A percentile compares a stretch with the other conserved stretches of the same genome.
Conservation (phyloP, 257 asterid genomes). For the Plantago major region DNA sequence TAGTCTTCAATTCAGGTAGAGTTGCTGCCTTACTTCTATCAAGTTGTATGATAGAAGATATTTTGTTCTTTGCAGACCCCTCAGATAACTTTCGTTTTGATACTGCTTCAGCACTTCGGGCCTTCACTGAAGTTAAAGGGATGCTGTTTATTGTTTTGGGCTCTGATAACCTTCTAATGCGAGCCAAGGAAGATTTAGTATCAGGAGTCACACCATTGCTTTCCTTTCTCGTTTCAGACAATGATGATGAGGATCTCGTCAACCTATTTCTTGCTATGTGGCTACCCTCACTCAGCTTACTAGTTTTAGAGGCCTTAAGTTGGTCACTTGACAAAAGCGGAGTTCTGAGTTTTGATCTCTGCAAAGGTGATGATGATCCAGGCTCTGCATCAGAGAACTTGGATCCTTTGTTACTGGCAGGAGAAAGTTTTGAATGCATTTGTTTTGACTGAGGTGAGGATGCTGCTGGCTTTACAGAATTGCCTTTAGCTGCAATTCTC, state of each 20-base stretch:
- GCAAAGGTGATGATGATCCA: slow-evolving; percentile 84
- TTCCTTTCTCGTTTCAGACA: slow-evolving; percentile 59
- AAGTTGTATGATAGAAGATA: slow-evolving; percentile 71
- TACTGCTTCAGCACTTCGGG: slow-evolving; percentile 46
- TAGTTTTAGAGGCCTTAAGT: slow-evolving; percentile 45
- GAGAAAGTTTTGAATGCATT: slow-evolving; percentile 58
- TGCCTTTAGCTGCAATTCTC: slow-evolving; percentile 74
- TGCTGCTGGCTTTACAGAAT: slow-evolving; percentile 37
- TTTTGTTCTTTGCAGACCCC: slow-evolving; percentile 67
- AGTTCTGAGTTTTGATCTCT: slow-evolving; percentile 77
- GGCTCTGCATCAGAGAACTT: slow-evolving; percentile 90
- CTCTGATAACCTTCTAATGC: slow-evolving; percentile 78
- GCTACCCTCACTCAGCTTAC: slow-evolving; percentile 46
- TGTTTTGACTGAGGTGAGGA: slow-evolving; percentile 42
- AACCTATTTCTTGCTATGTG: slow-evolving; percentile 53
- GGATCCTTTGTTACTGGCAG: slow-evolving; percentile 62
- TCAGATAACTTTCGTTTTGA: slow-evolving; percentile 49
- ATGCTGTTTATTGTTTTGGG: slow-evolving; percentile 48
- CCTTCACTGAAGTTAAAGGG: slow-evolving; percentile 41
- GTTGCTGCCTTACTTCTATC: slow-evolving; percentile 77
- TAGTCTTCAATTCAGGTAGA: slow-evolving; percentile 81
- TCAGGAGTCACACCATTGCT: slow-evolving; percentile 48
- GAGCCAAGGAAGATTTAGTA: slow-evolving; percentile 63
- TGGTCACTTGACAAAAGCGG: slow-evolving; percentile 44
- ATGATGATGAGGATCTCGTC: slow-evolving; percentile 65